Conservation (phyloP, 805 yeast species). For the Candida endomychidarum region DNA sequence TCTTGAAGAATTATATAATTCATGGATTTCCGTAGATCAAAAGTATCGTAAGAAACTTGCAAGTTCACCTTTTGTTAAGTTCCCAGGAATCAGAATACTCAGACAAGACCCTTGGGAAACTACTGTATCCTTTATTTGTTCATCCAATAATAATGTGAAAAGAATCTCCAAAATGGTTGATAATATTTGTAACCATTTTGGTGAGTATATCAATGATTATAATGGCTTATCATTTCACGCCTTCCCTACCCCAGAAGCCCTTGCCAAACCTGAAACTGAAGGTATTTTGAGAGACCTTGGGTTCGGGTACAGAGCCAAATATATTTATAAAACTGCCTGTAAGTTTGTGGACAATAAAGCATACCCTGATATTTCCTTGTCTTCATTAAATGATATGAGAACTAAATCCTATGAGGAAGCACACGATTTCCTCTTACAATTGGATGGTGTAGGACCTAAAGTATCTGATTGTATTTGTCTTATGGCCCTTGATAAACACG, state of each 20-base stretch:
- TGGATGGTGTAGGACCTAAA: conserved; percentile 93
- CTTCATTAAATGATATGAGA: conserved; percentile 45
- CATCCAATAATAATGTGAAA: conserved; percentile 93
- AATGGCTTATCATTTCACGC: conserved; percentile 60
- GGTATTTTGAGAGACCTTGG: conserved; percentile 48
- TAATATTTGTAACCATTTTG: conserved; percentile 67
- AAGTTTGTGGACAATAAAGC: conserved; percentile 44
- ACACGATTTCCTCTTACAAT: conserved; percentile 58
- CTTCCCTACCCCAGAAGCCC: conserved; percentile 67
- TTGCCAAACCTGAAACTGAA: conserved; percentile 41
- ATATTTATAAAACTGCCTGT: conserved; percentile 73
- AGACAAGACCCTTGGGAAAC: conserved; percentile 98
- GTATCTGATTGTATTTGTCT: conserved; percentile 96
- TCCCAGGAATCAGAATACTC: conserved; percentile 77
- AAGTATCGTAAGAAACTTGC: conserved; percentile 39
- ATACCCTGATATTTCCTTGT: conserved; percentile 33
- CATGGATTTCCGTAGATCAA: conserved; percentile 61
- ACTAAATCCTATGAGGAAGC: conserved; percentile 48
- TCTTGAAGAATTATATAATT: conserved; percentile 50
- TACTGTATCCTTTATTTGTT: conserved; percentile 84
- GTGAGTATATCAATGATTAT: conserved; percentile 52
- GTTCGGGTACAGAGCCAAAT: conserved; percentile 93
- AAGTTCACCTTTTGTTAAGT: conserved; percentile 35
- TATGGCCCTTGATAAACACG: conserved; percentile 85
- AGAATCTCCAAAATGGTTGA: conserved; percentile 93